Conservation (phyloP, 2,329 filamentous ascomycete genomes). For the Apiospora rasikravindrae region DNA sequence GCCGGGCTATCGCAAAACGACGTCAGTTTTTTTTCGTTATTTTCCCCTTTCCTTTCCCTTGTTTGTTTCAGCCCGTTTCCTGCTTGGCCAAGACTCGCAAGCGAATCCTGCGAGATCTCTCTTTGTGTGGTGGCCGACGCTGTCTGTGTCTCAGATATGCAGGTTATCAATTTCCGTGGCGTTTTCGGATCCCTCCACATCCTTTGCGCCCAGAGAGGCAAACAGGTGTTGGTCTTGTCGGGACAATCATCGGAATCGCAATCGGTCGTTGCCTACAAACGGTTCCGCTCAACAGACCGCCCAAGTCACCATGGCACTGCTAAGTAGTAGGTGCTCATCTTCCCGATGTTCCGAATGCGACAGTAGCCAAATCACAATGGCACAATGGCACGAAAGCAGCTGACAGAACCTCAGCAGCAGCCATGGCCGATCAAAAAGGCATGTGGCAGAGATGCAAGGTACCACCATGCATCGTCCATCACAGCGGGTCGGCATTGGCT, state of each 20-base stretch:
- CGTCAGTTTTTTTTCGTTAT: not conserved
- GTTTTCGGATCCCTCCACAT: not conserved
- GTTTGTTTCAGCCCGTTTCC: not conserved
- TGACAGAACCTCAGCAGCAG: not conserved
- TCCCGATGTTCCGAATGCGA: not conserved
- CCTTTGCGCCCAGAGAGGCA: not conserved
- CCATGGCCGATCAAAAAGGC: not conserved
- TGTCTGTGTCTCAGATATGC: slow-evolving; percentile 13
- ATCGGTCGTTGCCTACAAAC: not conserved
- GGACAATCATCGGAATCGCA: not conserved
- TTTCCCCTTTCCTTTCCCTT: not conserved
- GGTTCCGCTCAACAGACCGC: not conserved
- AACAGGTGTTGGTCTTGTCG: not conserved
- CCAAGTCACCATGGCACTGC: not conserved
- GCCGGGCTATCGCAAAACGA: not conserved
- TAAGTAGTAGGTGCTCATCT: not conserved
- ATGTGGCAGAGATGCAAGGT: slow-evolving; percentile 12
- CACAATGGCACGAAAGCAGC: not conserved
- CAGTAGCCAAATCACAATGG: not conserved
- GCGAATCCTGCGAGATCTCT: not conserved
- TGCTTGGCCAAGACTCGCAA: not conserved
- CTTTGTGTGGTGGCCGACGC: not conserved
- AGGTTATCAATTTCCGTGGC: slow-evolving; percentile 8
- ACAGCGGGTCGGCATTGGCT: slow-evolving; percentile 37
- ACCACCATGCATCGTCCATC: slow-evolving; percentile 28